Evolutionary conservation across 257 asterid species (phyloP).

Genomic region (Solanum pimpinellifolium): DNA sequence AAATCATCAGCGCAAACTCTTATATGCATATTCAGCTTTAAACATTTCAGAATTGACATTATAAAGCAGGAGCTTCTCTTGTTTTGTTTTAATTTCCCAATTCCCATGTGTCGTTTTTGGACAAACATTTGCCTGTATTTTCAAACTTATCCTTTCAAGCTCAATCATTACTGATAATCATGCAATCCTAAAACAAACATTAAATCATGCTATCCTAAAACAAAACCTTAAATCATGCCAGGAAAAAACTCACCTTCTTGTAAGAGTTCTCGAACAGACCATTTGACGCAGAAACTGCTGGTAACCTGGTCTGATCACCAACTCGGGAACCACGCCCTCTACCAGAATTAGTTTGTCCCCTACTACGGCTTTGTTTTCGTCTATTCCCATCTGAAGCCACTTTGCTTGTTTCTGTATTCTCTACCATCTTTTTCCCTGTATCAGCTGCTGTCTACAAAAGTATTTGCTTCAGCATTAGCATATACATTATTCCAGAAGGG

Average conservation of each 20-base stretch:
- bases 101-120: not conserved
- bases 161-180: not conserved
- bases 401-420: slow-evolving; percentile 36
- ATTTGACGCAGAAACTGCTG: slow-evolving; percentile 34
- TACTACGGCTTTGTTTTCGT: slow-evolving; percentile 69
- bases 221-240: not conserved
- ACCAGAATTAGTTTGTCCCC: slow-evolving; percentile 54
- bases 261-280: slow-evolving; percentile 49
- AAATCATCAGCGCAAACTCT: not conserved
- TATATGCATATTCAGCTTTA: not conserved
- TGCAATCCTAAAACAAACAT: not conserved
- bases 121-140: not conserved
- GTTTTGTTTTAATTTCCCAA: not conserved
- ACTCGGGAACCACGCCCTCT: slow-evolving; percentile 77
- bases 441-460: slow-evolving; percentile 36
- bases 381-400: slow-evolving; percentile 42
- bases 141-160: not conserved
- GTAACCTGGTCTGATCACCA: slow-evolving; percentile 47
- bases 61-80: not conserved
- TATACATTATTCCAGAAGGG: not conserved
- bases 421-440: slow-evolving; percentile 34
- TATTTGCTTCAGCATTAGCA: slow-evolving; percentile 20
- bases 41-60: not conserved
- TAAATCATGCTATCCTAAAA: not conserved
- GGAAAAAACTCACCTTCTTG: slow-evolving; percentile 37